phyloP scores from a whole-genome alignment of 179 eudicot genomes.

The Heliamphora pulchella region DNA sequence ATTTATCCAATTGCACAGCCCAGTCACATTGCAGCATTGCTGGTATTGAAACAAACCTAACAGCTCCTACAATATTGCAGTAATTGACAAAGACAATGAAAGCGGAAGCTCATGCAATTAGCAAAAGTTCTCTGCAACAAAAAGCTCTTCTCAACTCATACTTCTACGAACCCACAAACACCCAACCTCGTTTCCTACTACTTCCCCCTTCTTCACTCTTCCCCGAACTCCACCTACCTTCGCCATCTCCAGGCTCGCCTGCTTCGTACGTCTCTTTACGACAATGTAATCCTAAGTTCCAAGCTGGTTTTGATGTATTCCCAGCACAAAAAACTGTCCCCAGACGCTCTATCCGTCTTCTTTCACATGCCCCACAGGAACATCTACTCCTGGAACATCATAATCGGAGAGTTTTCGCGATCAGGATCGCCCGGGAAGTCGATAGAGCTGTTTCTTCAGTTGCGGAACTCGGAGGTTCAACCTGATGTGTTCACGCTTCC shows the following conservation, averaged over 20 bases:
- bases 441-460: conserved; percentile 19
- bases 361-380: conserved; percentile 19
- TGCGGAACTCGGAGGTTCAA: conserved; percentile 24
- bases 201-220: neutral
- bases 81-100: neutral
- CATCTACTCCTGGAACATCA: conserved; percentile 34
- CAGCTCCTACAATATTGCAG: too few relatives aligned
- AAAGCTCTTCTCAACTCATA: neutral
- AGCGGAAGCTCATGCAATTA: conserved; percentile 1
- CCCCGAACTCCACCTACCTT: conserved; percentile 3
- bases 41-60: too few relatives aligned
- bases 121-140: neutral
- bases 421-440: conserved; percentile 18
- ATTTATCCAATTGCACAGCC: too few relatives aligned
- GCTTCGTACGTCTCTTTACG: conserved; percentile 2
- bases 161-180: neutral
- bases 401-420: conserved; percentile 25
- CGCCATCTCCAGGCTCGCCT: conserved; percentile 17
- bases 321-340: conserved; percentile 10
- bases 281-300: conserved; percentile 13
- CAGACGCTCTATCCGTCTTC: conserved; percentile 21
- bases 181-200: conserved; percentile 7
- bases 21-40: too few relatives aligned
- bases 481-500: conserved; percentile 41
- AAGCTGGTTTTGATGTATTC: conserved; percentile 14